Evolutionary conservation across 148 eudicot genomes (phyloP), one percentile per base, ranked within the genome.

Genomic region (Salicornia ramosissima): DNA sequence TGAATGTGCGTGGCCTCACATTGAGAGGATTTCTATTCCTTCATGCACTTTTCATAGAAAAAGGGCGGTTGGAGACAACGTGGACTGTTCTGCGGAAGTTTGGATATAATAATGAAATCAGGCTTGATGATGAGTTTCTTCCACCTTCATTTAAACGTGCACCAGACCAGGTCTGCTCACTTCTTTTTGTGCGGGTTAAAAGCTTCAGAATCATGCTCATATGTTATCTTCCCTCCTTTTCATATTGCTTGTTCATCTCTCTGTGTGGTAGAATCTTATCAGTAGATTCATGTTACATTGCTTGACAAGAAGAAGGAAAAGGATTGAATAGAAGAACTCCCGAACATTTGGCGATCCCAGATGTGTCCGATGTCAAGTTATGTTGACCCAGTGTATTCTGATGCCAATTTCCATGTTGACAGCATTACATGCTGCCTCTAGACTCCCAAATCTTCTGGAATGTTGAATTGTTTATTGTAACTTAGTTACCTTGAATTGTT

Each of bases 71-170:
- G 33, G 98, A 93, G 83, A 90, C 95, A 75, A 88, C 98, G 34
- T 93, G 98, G 98, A 88, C 96, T 25, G 98, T 93, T 46, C 77
- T 93, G 65, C 77, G 98, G 68, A 93, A 88, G 76, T 93, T 90
- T 59, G 98, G 98, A 31, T 93, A 93, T 76, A 88, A 90, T 72
- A 88, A 93, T 80, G 94, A 90, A 62, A 80, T 93, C 13, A 90
- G 90, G 81, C 90, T 93, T 13, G 79, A 71, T 72, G 92, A 83
- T 46, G 96, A 83, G 65, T 80, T 77, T 74, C 91, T 93, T 70
- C 94, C 86, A 26, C 86, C 92, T 69, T 84, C 92, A 50, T 82
- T 90, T 68, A 90, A 84, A 72, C 80, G 84, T 80, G 75, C 88
- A 57, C 89, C 90, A 46, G 98, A 93, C 81, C 98, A 93, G 94